A percentile compares a stretch with the other conserved stretches of the same genome.
These are phyloP conservation scores for Polychaeton citri DNA, from an alignment of 2,329 filamentous ascomycete species.

Conservation along the genomic window DNA sequence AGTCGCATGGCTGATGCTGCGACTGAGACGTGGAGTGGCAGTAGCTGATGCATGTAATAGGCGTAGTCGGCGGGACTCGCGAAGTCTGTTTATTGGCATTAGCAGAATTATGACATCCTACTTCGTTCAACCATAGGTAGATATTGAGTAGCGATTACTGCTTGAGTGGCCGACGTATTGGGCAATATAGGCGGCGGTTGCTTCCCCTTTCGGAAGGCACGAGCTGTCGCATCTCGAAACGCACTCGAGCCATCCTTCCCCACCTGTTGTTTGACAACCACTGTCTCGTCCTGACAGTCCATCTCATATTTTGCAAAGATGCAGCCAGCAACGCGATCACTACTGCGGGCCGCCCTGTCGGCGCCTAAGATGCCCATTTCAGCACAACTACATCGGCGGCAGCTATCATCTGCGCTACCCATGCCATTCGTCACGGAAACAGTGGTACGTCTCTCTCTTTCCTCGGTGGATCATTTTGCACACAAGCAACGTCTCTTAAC, in stretches of 20 bases:
- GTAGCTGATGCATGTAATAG: not conserved
- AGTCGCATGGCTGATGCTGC: conserved; percentile 1
- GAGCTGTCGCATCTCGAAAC: not conserved
- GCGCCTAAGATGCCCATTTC: conserved; percentile 7
- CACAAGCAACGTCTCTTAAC: not conserved
- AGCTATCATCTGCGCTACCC: conserved; percentile 27
- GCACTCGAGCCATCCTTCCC: conserved; percentile 3
- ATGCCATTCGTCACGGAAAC: conserved; percentile 40
- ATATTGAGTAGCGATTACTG: too few species aligned
- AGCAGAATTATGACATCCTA: not conserved
- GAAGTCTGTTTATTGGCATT: not conserved
- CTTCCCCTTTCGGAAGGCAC: not conserved
- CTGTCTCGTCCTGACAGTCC: too few species aligned
- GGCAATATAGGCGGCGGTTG: not conserved
- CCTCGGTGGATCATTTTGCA: not conserved
- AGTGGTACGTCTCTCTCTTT: conserved; percentile 21
- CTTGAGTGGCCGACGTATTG: not conserved
- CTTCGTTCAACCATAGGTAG: too few species aligned
- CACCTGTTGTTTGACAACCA: too few species aligned
- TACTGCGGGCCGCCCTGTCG: conserved; percentile 5
- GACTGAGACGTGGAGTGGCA: not conserved
- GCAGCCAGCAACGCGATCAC: conserved; percentile 12
- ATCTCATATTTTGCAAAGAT: conserved; percentile 13
- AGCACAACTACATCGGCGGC: conserved; percentile 8
- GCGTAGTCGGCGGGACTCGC: not conserved